Percentiles rank a stretch among this genome's conserved stretches.
Evolutionary conservation across 139 green algal species (phyloP).

Genomic region (Chlamydomonas eustigma): DNA sequence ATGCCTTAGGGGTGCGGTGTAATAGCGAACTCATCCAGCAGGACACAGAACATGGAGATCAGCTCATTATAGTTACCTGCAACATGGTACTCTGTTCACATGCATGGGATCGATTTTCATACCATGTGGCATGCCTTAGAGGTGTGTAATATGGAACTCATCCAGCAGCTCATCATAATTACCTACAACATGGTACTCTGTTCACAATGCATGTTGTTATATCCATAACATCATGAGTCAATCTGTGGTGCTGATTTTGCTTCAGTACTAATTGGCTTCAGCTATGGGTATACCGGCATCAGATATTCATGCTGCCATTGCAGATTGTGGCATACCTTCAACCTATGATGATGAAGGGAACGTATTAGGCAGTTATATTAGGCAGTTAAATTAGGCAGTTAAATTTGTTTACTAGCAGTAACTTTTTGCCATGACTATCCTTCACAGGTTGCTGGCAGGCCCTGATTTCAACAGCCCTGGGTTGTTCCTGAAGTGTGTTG

Average conservation of each 20-base stretch:
- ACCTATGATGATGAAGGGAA: neutral
- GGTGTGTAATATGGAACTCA: too few relatives aligned
- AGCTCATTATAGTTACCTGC: neutral
- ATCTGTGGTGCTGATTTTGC: too few relatives aligned
- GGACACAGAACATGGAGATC: neutral
- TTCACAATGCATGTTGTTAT: too few relatives aligned
- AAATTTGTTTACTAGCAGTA: neutral
- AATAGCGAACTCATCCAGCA: neutral
- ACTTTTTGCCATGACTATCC: neutral
- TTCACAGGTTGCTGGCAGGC: constrained; percentile 2
- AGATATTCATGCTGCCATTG: neutral
- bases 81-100: neutral
- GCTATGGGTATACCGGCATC: neutral
- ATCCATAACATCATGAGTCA: too few relatives aligned
- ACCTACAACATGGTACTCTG: too few relatives aligned
- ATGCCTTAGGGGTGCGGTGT: too few relatives aligned
- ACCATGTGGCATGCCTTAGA: too few relatives aligned
- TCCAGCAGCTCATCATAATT: too few relatives aligned
- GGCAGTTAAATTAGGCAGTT: neutral
- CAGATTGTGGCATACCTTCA: neutral
- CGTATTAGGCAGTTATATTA: neutral
- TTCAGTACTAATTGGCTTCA: neutral
- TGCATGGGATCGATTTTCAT: neutral
- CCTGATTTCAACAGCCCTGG: neutral
- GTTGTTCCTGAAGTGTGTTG: constrained; percentile 14